Evolutionary conservation across 306 rosid genomes (phyloP).

Genomic region (Rubus parviflorus): DNA sequence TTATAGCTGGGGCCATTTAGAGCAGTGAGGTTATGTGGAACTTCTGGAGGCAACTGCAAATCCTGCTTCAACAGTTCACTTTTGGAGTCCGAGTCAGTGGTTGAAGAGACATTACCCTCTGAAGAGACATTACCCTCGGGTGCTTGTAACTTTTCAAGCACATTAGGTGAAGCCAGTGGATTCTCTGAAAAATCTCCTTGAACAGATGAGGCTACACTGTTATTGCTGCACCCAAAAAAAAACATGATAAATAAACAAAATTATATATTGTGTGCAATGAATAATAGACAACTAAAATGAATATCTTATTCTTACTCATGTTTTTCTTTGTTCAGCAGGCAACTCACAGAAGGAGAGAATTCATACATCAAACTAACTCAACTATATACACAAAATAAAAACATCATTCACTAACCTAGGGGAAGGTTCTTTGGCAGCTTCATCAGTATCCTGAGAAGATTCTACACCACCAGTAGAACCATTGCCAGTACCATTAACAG

Average conservation of each 20-base stretch:
- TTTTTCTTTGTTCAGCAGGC: neutral
- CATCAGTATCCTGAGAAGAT: slow-evolving; percentile 38
- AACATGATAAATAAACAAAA: neutral
- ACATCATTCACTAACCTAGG: slow-evolving; percentile 55
- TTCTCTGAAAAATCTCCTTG: slow-evolving; percentile 43
- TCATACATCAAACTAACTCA: neutral
- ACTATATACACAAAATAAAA: neutral
- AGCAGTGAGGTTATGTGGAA: slow-evolving; percentile 36
- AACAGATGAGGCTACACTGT: slow-evolving; percentile 31
- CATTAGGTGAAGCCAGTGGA: slow-evolving; percentile 39
- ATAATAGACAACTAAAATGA: neutral
- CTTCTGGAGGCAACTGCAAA: slow-evolving; percentile 40
- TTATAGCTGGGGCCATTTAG: slow-evolving; percentile 30
- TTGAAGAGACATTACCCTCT: neutral
- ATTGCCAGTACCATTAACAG: slow-evolving; percentile 33
- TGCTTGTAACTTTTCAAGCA: slow-evolving; percentile 33
- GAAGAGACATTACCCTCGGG: slow-evolving; percentile 39
- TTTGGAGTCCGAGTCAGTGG: slow-evolving; percentile 33
- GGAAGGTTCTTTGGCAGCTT: slow-evolving; percentile 43
- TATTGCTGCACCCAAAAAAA: slow-evolving; percentile 45
- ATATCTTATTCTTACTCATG: neutral
- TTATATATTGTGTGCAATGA: neutral
- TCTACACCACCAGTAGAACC: slow-evolving; percentile 30
- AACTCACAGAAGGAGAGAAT: neutral
- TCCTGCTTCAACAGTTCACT: slow-evolving; percentile 52